These are phyloP conservation scores for Protomyces arabidopsidicola DNA, from an alignment of 1,139 yeast species.

Conservation along the genomic window DNA sequence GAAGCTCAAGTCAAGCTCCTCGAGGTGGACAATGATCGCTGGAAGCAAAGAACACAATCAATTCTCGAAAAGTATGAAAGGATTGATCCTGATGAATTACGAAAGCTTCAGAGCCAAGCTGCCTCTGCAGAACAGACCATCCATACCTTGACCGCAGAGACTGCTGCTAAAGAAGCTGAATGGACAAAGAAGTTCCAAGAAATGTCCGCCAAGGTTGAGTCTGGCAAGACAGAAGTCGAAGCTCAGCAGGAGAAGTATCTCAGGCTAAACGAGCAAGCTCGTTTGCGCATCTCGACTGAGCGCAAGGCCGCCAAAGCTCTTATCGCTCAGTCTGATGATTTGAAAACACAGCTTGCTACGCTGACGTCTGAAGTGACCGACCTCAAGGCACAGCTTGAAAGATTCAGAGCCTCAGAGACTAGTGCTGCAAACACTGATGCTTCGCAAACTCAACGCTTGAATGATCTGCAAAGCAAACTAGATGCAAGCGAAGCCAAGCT, in stretches of 20 bases:
- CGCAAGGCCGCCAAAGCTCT: constrained; percentile 24
- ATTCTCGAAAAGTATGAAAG: constrained; percentile 49
- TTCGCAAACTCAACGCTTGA: constrained; percentile 15
- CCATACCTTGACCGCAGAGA: background rate
- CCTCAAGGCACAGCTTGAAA: constrained; percentile 3
- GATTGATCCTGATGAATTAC: constrained; percentile 48
- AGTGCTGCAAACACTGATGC: constrained; percentile 19
- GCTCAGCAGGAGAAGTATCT: constrained; percentile 2
- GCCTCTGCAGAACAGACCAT: constrained; percentile 3
- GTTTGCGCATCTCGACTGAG: constrained; percentile 23
- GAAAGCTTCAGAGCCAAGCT: constrained; percentile 36
- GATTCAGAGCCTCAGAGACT: constrained; percentile 8
- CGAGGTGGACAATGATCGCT: constrained; percentile 47
- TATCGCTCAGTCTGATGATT: background rate
- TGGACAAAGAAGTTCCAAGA: background rate
- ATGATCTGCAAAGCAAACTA: constrained; percentile 10
- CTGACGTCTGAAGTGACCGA: constrained; percentile 5
- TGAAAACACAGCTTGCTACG: background rate
- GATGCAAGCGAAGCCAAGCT: constrained; percentile 27
- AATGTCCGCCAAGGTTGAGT: background rate
- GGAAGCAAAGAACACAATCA: constrained; percentile 53
- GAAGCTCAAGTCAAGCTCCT: constrained; percentile 43
- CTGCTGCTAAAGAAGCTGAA: background rate
- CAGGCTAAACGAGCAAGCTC: constrained; percentile 20
- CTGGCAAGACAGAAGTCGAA: background rate